phyloP scores from a whole-genome alignment of 768 basidiomycete species.

The Grammothele lineata region DNA sequence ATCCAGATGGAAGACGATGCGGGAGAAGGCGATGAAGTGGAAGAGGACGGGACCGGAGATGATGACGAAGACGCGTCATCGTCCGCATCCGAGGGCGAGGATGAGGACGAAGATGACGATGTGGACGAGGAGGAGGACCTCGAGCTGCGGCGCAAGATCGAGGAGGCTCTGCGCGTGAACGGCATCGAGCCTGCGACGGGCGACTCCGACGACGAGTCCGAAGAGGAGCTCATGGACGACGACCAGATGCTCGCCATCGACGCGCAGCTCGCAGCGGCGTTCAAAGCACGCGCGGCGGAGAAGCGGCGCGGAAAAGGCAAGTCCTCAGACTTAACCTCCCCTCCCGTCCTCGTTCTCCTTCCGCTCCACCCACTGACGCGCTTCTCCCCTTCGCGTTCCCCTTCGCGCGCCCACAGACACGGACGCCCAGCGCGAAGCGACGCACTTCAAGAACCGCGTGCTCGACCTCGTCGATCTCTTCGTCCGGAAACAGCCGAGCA shows the following conservation, averaged over 20 bases:
- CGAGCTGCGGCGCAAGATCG: constrained; percentile 65
- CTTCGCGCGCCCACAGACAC: constrained; percentile 36
- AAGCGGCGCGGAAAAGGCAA: constrained; percentile 64
- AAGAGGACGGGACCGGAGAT: constrained; percentile 6
- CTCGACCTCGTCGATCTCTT: constrained; percentile 92
- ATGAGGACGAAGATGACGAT: constrained; percentile 33
- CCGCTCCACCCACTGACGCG: neutral
- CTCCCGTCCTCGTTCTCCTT: neutral
- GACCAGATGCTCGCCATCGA: constrained; percentile 98
- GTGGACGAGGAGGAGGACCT: constrained; percentile 49
- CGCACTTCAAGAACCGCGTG: constrained; percentile 94
- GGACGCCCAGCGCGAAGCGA: constrained; percentile 80
- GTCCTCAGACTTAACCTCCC: too few relatives aligned
- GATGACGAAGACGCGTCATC: constrained; percentile 25
- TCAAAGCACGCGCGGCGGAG: constrained; percentile 62
- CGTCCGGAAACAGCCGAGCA: constrained; percentile 74
- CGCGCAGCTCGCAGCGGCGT: constrained; percentile 84
- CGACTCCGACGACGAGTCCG: constrained; percentile 51
- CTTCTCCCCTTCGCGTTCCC: constrained; percentile 1
- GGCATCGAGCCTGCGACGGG: constrained; percentile 54
- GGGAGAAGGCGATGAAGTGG: constrained; percentile 25
- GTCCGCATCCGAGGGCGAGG: constrained; percentile 37
- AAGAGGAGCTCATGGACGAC: constrained; percentile 84
- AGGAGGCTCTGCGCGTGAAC: constrained; percentile 56
- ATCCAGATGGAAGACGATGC: constrained; percentile 27